Evolutionary conservation across 257 asterid species (phyloP).

Genomic region (Solanum infundibuliforme): DNA sequence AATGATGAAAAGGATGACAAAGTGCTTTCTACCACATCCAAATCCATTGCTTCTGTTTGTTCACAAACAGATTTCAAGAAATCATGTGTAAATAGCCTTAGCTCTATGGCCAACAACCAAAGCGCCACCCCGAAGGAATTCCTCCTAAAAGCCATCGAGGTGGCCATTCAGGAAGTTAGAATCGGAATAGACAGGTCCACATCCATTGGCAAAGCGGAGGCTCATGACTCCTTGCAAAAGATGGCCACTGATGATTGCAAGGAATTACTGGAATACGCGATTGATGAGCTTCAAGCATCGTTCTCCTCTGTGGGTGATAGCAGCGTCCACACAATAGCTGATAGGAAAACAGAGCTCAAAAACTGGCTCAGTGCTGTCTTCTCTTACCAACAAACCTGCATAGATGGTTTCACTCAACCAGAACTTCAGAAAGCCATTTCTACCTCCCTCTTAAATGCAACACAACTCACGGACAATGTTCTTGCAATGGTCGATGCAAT

Average conservation of each 20-base stretch:
- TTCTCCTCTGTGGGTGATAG: slow-evolving; percentile 21
- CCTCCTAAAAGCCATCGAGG: slow-evolving; percentile 15
- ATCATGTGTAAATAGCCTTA: slow-evolving; percentile 18
- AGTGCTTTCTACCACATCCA: slow-evolving; percentile 8
- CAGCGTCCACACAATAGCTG: slow-evolving; percentile 2
- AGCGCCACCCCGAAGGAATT: slow-evolving; percentile 16
- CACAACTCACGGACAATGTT: slow-evolving; percentile 28
- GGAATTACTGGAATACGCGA: slow-evolving; percentile 24
- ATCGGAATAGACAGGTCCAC: slow-evolving; percentile 10
- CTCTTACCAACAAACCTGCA: slow-evolving; percentile 31
- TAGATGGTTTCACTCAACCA: slow-evolving; percentile 23
- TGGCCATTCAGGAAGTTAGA: slow-evolving; percentile 17
- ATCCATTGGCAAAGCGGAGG: slow-evolving; percentile 5
- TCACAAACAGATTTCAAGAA: slow-evolving; percentile 20
- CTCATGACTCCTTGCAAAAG: slow-evolving; percentile 22
- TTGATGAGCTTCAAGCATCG: slow-evolving; percentile 33
- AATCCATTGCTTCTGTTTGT: slow-evolving; percentile 20
- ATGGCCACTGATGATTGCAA: slow-evolving; percentile 42
- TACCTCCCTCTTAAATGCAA: slow-evolving; percentile 16
- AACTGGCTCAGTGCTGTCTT: slow-evolving; percentile 42
- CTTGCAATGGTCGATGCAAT: slow-evolving; percentile 24
- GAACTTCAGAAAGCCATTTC: slow-evolving; percentile 8
- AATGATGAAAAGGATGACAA: neutral
- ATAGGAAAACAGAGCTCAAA: slow-evolving; percentile 23
- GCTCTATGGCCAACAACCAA: slow-evolving; percentile 16